Base-by-base conservation (phyloP, 2,329 filamentous ascomycete species). In the Domatiomyces globalis region DNA sequence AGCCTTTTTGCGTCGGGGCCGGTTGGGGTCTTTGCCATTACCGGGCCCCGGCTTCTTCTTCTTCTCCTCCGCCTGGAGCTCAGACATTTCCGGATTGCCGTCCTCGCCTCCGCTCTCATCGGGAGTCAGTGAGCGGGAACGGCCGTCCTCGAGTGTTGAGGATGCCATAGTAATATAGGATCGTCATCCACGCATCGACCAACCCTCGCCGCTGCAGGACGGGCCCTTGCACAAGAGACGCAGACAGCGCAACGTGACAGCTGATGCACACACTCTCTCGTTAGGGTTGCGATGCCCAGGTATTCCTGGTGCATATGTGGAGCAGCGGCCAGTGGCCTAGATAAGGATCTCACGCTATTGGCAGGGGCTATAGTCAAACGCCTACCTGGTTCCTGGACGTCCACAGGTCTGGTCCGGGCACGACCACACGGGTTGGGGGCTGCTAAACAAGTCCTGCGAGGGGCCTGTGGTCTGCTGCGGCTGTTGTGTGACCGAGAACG, bases 1-100 rank as follows among this genome's bases (percentile, higher is more conserved):
- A 39, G 92, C 92, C 77, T 98, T 98, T 75, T 96, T 98, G 63
- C 92, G 80, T 61, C 89, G 78, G 17, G 92, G 90, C 54, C 92
- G 81, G 63, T 84, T 76, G 51, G 90, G 89, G 66, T 98, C 92
- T 69, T 96, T 96, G 39, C 69, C 84, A 69, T 84, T 85, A 69
- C 81, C 81, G 52, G 53, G 72, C 67, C 62, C 78, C 73, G 52
- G 69, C 70, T 56, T 65, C 59, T 57, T 65, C 59, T 57, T 65
- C 59, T 56, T 68, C 70, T 51, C 48, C 57, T 73, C 70, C 64
- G 62, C 63, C 33, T 60, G 54, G 48, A 62, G 62, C 51, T 68
- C 64, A 43, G 64, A 64, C 56, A 64, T 63, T 49, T 66, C 66
- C 48, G 62, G 63, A 51, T 62, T 60, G 49, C 69, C 66, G 49